Conservation (phyloP, 192 early-diverging fungal genomes). For the Martensiomyces pterosporus region DNA sequence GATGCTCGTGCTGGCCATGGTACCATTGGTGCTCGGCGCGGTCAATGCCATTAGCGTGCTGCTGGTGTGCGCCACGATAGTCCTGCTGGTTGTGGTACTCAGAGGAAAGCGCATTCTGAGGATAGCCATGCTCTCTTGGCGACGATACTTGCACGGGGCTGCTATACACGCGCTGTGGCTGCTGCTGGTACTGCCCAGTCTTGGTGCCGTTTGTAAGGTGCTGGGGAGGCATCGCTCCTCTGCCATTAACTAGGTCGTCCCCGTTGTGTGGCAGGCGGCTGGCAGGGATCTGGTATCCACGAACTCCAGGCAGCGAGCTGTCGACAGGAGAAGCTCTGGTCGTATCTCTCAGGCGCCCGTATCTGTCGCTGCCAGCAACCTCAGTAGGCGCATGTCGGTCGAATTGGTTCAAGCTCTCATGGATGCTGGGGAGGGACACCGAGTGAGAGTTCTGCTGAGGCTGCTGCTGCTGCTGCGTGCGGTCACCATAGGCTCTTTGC, state of each 20-base stretch:
- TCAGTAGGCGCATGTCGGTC: neutral
- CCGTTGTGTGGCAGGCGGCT: no score
- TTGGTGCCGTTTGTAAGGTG: neutral
- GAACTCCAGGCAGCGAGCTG: no score
- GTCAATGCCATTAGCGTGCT: neutral
- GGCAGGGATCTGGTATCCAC: no score
- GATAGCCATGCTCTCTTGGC: conserved; percentile 1
- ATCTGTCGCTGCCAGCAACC: neutral
- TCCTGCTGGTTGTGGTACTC: conserved; percentile 3
- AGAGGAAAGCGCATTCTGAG: neutral
- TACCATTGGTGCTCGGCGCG: conserved; percentile 3
- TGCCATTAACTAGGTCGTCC: no score
- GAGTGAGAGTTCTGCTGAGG: neutral
- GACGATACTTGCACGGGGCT: neutral
- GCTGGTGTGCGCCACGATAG: conserved; percentile 1
- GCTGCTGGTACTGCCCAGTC: conserved; percentile 1
- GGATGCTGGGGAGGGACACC: neutral
- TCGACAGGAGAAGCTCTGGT: no score
- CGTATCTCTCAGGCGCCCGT: no score
- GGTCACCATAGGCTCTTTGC: neutral
- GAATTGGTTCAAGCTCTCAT: neutral
- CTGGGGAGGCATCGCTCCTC: no score
- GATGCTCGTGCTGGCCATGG: conserved; percentile 1
- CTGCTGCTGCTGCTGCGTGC: no score
- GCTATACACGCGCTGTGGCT: neutral